Evolutionary conservation across 2,329 filamentous ascomycete species (phyloP), one percentile per base, ranked within the genome.

Genomic region (Daldinia eschscholtzii): DNA sequence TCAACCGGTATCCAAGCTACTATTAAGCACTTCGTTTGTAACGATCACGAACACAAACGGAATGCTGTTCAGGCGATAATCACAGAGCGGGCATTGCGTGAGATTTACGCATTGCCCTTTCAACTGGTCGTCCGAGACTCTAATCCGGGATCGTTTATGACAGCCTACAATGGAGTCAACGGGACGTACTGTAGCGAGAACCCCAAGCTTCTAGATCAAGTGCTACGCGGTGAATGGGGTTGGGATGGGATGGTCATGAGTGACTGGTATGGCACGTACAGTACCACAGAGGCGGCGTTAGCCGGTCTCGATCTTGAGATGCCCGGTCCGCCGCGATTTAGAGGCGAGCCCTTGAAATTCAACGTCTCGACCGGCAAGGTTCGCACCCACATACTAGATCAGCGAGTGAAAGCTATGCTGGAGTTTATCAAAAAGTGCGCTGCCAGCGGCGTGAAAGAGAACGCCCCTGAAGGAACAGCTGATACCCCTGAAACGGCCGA

Each of bases 401-500:
- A 88, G 53, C 81, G 88, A n/a, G 88, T 84, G 1, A 85, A 86
- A 30, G 82, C 85, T 33, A 80, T 91, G 26, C 81, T 91, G 59
- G 84, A 86, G 67, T 81, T 91, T n/a, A 81, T 90, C 68, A 90
- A 89, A 78, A 84, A 81, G 71, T 85, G 85, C 26, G 83, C 84
- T 6, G 83, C 83, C 1, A 81, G 86, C 3, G 85, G 85, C 0
- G 83, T 91, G 18, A 81, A 84, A 3, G 86, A 89, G 74, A 80
- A 84, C 20, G 87, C 85, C 0, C 81, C 83, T 0, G 88, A 90
- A 76, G 81, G 79, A 56, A 83, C 81, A 0, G 81, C 84, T 6
- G 83, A 93, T 74, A 91, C 87, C 0, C 83, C 86, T 0, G 86
- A 91, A 76, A 89, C 88, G 41, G 86, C 89, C 4, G 85, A 84